phyloP scores from a whole-genome alignment of 805 yeast genomes.

The Nakazawaea populi region DNA sequence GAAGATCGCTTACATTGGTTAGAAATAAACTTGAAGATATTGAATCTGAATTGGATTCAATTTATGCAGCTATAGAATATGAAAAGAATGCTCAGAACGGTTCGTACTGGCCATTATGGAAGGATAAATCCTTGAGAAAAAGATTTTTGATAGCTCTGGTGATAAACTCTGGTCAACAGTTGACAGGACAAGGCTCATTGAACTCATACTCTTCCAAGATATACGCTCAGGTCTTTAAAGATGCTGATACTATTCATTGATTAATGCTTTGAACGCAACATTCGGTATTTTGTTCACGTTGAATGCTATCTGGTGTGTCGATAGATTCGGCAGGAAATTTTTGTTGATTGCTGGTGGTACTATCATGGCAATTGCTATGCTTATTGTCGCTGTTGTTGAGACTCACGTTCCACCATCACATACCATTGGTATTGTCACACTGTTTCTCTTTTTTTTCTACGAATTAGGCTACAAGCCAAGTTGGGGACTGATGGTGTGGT shows the following conservation, averaged over 20 bases:
- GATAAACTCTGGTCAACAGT: slow-evolving; percentile 60
- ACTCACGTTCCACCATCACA: slow-evolving; percentile 46
- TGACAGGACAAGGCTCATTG: slow-evolving; percentile 41
- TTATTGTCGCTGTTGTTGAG: slow-evolving; percentile 51
- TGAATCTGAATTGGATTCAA: slow-evolving; percentile 26
- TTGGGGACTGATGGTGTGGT: slow-evolving; percentile 92
- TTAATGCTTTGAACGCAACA: slow-evolving; percentile 32
- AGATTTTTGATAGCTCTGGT: slow-evolving; percentile 41
- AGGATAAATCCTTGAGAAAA: slow-evolving; percentile 40
- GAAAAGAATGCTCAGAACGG: slow-evolving; percentile 45
- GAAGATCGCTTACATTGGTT: slow-evolving; percentile 32
- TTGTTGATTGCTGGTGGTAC: slow-evolving; percentile 24
- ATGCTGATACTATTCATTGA: slow-evolving; percentile 17
- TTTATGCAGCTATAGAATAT: slow-evolving; percentile 40
- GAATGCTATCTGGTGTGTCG: slow-evolving; percentile 39
- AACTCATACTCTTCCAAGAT: slow-evolving; percentile 13
- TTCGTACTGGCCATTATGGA: slow-evolving; percentile 42
- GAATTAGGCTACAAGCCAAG: slow-evolving; percentile 82
- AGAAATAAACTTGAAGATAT: slow-evolving; percentile 30
- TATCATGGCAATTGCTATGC: slow-evolving; percentile 43
- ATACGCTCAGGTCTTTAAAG: slow-evolving; percentile 9
- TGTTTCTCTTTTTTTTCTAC: slow-evolving; percentile 61
- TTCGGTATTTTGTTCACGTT: slow-evolving; percentile 30
- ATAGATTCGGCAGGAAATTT: slow-evolving; percentile 34
- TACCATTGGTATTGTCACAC: slow-evolving; percentile 61